A percentile compares a stretch with the other conserved stretches of the same genome.
Conservation (phyloP, 768 basidiomycete species). For the Leccinum broughii region DNA sequence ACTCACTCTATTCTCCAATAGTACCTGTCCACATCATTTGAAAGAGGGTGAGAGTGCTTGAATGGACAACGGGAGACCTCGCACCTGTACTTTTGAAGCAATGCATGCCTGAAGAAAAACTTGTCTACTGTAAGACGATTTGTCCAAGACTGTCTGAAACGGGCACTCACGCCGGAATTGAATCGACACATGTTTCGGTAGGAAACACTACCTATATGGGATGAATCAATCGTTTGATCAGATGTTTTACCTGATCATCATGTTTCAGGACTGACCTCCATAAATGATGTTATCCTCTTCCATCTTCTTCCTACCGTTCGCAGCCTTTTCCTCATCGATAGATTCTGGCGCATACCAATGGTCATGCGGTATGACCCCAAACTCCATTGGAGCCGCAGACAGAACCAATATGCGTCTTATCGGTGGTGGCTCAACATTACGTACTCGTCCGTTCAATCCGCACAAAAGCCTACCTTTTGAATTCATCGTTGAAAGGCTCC, state of each 20-base stretch:
- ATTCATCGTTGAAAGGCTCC: slow-evolving; percentile 52
- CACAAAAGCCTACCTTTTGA: slow-evolving; percentile 40
- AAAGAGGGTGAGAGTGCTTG: not conserved
- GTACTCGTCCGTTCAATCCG: not conserved
- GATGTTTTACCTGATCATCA: not conserved
- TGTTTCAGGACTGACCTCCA: slow-evolving; percentile 39
- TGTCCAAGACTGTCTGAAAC: not conserved
- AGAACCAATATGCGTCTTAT: slow-evolving; percentile 37
- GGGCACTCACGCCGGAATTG: slow-evolving; percentile 59
- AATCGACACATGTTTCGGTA: slow-evolving; percentile 80
- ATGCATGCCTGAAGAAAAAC: slow-evolving; percentile 50
- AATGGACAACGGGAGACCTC: not conserved
- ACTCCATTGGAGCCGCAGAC: slow-evolving; percentile 48
- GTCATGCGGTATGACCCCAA: slow-evolving; percentile 57
- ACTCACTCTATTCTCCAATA: slow-evolving; percentile 34
- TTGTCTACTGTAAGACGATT: slow-evolving; percentile 17
- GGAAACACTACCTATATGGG: slow-evolving; percentile 16
- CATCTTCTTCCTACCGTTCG: slow-evolving; percentile 53
- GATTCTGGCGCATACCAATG: slow-evolving; percentile 72
- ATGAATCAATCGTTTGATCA: not conserved
- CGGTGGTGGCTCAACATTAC: slow-evolving; percentile 18
- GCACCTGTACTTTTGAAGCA: slow-evolving; percentile 33
- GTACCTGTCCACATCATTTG: slow-evolving; percentile 16
- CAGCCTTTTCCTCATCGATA: slow-evolving; percentile 69
- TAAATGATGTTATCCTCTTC: slow-evolving; percentile 45